Percentiles rank a stretch among this genome's conserved stretches.
phyloP scores from a whole-genome alignment of 768 basidiomycete genomes.

The Mycena belliarum region DNA sequence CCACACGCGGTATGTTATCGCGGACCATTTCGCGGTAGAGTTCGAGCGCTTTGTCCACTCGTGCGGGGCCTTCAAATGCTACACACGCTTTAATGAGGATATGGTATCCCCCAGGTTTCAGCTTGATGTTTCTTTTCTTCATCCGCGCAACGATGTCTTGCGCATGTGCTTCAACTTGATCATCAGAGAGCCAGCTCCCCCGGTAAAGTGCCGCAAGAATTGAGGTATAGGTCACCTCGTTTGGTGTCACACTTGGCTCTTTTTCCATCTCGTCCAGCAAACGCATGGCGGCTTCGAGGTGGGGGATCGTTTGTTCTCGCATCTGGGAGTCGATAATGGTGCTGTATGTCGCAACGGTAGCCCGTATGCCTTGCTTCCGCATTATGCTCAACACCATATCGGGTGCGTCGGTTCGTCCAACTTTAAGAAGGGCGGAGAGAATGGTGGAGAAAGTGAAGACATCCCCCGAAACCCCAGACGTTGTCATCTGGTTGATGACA shows the following conservation, averaged over 20 bases:
- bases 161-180: slow-evolving; percentile 47
- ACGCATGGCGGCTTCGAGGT: slow-evolving; percentile 64
- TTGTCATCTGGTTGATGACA: slow-evolving; percentile 58
- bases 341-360: slow-evolving; percentile 77
- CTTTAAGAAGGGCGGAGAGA: slow-evolving; percentile 73
- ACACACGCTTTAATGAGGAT: slow-evolving; percentile 72
- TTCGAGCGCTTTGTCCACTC: slow-evolving; percentile 53
- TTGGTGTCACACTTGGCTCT: slow-evolving; percentile 52
- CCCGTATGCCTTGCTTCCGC: slow-evolving; percentile 69
- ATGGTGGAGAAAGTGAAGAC: slow-evolving; percentile 87
- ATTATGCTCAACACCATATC: slow-evolving; percentile 69
- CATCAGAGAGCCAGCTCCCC: slow-evolving; percentile 48
- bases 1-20: slow-evolving; percentile 45
- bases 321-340: slow-evolving; percentile 79
- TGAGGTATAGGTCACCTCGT: slow-evolving; percentile 82
- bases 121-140: slow-evolving; percentile 50
- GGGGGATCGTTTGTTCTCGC: slow-evolving; percentile 50
- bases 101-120: slow-evolving; percentile 73
- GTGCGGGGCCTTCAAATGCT: slow-evolving; percentile 48
- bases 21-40: slow-evolving; percentile 64
- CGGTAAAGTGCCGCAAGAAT: slow-evolving; percentile 75
- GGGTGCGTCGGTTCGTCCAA: slow-evolving; percentile 66
- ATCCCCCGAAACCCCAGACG: slow-evolving; percentile 63
- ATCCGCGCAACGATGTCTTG: slow-evolving; percentile 58
- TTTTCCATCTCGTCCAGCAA: slow-evolving; percentile 78